phyloP scores from a whole-genome alignment of 1,139 yeast genomes.

The Suhomyces choctaworum region DNA sequence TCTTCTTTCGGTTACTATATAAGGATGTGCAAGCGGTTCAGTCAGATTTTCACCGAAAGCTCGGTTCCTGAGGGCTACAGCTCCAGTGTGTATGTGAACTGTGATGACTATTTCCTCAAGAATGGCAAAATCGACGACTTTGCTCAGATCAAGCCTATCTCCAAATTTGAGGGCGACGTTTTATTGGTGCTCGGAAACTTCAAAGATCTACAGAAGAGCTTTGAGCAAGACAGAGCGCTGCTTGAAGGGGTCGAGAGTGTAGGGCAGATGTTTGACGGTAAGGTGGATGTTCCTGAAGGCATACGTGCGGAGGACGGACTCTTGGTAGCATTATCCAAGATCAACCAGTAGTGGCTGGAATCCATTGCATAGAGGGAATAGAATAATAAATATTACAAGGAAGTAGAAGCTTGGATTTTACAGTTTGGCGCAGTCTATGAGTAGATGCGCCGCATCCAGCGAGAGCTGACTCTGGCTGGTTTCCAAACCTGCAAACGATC shows the following conservation, averaged over 20 bases:
- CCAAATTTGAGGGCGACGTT: conserved; percentile 28
- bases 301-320: conserved; percentile 72
- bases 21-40: conserved; percentile 61
- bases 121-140: conserved; percentile 22
- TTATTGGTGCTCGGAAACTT: conserved; percentile 66
- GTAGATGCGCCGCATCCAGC: too few species aligned
- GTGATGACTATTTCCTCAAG: conserved; percentile 58
- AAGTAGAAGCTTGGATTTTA: too few species aligned
- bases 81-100: conserved; percentile 60
- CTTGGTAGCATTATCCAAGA: conserved; percentile 58
- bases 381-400: too few species aligned
- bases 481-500: too few species aligned
- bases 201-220: conserved; percentile 54
- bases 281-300: conserved; percentile 53
- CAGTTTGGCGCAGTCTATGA: too few species aligned
- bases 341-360: conserved; percentile 1
- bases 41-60: conserved; percentile 69
- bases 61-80: conserved; percentile 66
- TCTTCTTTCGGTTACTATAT: conserved; percentile 76
- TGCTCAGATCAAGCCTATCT: conserved; percentile 15
- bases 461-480: too few species aligned
- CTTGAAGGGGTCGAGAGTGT: conserved; percentile 56
- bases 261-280: conserved; percentile 68
- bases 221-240: conserved; percentile 46
- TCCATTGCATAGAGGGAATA: too few species aligned